These are phyloP conservation scores for Irpex sp. DNA, from an alignment of 1,284 basidiomycete genomes.

Conservation along the genomic window DNA sequence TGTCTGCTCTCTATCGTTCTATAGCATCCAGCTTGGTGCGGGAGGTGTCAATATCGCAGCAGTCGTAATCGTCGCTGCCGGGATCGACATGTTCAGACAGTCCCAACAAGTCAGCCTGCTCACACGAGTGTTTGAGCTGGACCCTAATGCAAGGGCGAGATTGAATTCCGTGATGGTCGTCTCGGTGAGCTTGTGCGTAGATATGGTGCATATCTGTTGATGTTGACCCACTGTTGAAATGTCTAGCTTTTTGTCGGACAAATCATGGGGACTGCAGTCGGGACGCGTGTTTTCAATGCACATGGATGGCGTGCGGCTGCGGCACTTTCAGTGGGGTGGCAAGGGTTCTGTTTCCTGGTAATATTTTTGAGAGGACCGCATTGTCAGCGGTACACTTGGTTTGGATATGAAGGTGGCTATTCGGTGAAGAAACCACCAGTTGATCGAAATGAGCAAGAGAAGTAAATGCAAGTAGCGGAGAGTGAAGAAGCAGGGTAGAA, in stretches of 20 bases:
- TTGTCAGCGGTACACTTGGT: slow-evolving; percentile 48
- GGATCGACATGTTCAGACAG: slow-evolving; percentile 53
- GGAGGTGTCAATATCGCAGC: slow-evolving; percentile 49
- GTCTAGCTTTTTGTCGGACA: slow-evolving; percentile 51
- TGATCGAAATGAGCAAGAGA: neutral
- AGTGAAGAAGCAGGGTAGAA: no score
- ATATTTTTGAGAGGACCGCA: slow-evolving; percentile 27
- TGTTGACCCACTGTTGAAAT: neutral
- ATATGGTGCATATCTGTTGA: neutral
- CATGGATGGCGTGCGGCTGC: slow-evolving; percentile 62
- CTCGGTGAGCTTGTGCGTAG: slow-evolving; percentile 30
- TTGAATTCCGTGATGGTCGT: slow-evolving; percentile 57
- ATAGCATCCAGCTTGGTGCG: slow-evolving; percentile 48
- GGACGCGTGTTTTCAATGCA: slow-evolving; percentile 58
- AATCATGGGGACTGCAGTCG: slow-evolving; percentile 57
- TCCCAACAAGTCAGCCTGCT: slow-evolving; percentile 44
- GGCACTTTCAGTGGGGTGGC: slow-evolving; percentile 53
- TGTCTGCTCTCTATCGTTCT: slow-evolving; percentile 33
- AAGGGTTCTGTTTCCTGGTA: slow-evolving; percentile 46
- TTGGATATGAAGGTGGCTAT: slow-evolving; percentile 43
- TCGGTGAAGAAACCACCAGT: slow-evolving; percentile 29
- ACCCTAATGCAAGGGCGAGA: slow-evolving; percentile 44
- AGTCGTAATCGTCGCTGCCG: slow-evolving; percentile 47
- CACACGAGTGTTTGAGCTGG: slow-evolving; percentile 44
- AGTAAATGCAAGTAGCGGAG: no score